Evolutionary conservation across 306 rosid genomes (phyloP).

Genomic region (Leucaena leucocephala): DNA sequence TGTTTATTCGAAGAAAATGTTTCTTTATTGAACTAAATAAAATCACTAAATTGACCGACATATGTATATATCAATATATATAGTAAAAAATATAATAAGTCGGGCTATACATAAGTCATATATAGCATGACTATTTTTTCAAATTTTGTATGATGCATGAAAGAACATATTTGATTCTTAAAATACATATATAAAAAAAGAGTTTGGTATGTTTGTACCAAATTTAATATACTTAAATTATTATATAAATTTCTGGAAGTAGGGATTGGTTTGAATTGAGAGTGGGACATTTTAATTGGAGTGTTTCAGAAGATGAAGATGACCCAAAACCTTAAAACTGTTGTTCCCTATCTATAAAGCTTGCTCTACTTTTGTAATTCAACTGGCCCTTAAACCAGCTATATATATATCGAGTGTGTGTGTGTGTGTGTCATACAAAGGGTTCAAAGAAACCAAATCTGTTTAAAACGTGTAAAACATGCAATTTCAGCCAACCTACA

Average conservation of each 20-base stretch:
- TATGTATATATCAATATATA: too few relatives aligned
- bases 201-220: neutral
- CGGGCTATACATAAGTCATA: neutral
- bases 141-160: neutral
- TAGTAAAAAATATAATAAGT: too few relatives aligned
- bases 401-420: too few relatives aligned
- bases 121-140: neutral
- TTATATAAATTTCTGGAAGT: neutral
- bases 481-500: conserved; percentile 4
- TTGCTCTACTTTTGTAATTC: neutral
- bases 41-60: too few relatives aligned
- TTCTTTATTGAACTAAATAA: too few relatives aligned
- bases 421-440: neutral
- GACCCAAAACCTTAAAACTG: neutral
- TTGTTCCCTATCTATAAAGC: neutral
- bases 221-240: too few relatives aligned
- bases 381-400: too few relatives aligned
- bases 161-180: neutral
- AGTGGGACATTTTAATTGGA: neutral
- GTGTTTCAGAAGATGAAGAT: conserved; percentile 22
- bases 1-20: neutral
- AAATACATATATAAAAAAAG: neutral
- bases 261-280: neutral
- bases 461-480: conserved; percentile 23
- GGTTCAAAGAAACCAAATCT: neutral